Conservation (phyloP, 768 basidiomycete genomes). For the Lactarius hatsudake region DNA sequence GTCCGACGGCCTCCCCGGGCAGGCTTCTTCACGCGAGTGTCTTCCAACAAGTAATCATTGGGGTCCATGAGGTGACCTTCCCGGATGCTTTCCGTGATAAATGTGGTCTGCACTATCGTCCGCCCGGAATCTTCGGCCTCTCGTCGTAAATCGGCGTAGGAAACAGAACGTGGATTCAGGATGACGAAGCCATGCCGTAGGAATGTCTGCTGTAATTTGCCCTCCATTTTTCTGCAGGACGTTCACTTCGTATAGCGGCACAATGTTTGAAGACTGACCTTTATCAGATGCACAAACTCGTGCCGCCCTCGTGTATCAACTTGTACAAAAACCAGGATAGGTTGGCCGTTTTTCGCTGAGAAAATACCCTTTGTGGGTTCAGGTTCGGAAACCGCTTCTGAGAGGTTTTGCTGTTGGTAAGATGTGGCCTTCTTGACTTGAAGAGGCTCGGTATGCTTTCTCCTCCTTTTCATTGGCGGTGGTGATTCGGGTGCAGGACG, state of each 20-base stretch:
- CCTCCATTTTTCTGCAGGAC: constrained; percentile 61
- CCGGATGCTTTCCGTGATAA: constrained; percentile 52
- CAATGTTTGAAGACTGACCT: constrained; percentile 32
- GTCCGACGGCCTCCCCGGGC: not conserved
- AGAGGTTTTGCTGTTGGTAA: not conserved
- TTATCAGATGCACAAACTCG: constrained; percentile 52
- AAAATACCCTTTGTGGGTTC: constrained; percentile 41
- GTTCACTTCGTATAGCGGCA: not conserved
- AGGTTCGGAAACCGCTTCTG: not conserved
- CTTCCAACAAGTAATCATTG: constrained; percentile 44
- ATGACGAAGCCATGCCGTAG: constrained; percentile 60
- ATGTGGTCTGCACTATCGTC: constrained; percentile 50
- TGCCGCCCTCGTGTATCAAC: constrained; percentile 58
- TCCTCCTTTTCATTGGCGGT: constrained; percentile 15
- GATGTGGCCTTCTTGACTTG: constrained; percentile 3
- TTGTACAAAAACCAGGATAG: constrained; percentile 52
- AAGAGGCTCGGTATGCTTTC: not conserved
- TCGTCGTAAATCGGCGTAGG: constrained; percentile 47
- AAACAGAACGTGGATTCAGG: constrained; percentile 49
- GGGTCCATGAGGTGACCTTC: constrained; percentile 45
- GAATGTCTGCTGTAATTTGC: constrained; percentile 50
- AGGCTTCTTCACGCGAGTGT: constrained; percentile 5
- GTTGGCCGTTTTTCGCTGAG: constrained; percentile 39
- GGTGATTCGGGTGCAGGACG: constrained; percentile 1
- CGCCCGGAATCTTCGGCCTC: constrained; percentile 38